phyloP scores from a whole-genome alignment of 148 eudicot species.

The Cornus suecica region DNA sequence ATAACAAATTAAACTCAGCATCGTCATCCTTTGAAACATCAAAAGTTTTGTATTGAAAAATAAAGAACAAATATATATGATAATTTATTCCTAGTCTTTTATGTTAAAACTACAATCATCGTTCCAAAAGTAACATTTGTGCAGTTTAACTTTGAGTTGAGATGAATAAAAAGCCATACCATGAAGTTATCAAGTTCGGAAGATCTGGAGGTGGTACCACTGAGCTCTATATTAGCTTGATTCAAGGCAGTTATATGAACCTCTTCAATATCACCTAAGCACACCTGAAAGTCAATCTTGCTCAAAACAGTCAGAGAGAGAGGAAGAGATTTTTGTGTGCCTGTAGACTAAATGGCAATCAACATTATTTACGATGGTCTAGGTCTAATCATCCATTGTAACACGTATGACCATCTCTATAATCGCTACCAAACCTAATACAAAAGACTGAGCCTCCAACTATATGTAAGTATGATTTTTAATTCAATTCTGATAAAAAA shows the following conservation, averaged over 20 bases:
- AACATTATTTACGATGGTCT: background rate
- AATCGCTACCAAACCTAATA: too few relatives aligned
- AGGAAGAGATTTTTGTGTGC: background rate
- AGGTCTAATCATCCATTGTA: background rate
- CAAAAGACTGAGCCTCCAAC: background rate
- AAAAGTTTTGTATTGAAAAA: background rate
- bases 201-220: background rate
- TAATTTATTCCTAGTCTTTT: background rate
- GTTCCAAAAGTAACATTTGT: background rate
- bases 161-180: background rate
- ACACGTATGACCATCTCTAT: too few relatives aligned
- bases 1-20: too few relatives aligned
- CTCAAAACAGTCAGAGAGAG: background rate
- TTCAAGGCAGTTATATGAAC: background rate
- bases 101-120: background rate
- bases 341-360: background rate
- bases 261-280: slow-evolving; percentile 1
- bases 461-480: background rate
- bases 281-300: background rate
- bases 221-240: background rate
- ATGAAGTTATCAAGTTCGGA: background rate
- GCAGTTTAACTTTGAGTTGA: background rate
- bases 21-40: too few relatives aligned
- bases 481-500: background rate
- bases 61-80: too few relatives aligned